Conservation (phyloP, 75 land plant genomes). For the Azolla pinnata region DNA sequence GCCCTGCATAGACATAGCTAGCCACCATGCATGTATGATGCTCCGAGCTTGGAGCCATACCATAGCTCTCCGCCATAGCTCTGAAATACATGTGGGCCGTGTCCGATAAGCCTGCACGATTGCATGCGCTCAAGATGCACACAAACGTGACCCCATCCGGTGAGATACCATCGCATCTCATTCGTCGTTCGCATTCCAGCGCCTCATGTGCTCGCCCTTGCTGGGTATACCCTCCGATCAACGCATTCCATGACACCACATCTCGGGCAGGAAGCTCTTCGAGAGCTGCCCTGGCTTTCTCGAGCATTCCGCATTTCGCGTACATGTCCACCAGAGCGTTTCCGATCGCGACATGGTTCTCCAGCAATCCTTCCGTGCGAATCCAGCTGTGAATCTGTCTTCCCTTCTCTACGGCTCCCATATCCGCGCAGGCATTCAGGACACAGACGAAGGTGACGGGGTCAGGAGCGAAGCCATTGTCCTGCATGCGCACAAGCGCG, state of each 20-base stretch:
- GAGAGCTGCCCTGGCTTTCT: constrained; percentile 5
- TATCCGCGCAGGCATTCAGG: background rate
- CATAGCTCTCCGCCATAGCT: no score
- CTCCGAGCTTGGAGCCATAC: no score
- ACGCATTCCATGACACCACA: constrained; percentile 9
- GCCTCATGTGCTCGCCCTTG: constrained; percentile 4
- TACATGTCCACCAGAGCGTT: constrained; percentile 17
- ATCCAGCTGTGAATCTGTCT: background rate
- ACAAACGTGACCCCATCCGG: constrained; percentile 4
- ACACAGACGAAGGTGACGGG: background rate
- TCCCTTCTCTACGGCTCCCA: background rate
- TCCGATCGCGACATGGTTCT: background rate
- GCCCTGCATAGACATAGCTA: no score
- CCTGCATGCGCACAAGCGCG: background rate
- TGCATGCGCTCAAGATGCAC: constrained; percentile 1
- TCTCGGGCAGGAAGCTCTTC: background rate
- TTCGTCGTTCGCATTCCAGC: background rate
- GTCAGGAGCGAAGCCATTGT: background rate
- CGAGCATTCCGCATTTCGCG: constrained; percentile 5
- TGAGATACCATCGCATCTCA: background rate
- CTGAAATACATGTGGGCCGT: no score
- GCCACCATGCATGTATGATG: no score
- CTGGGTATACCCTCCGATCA: constrained; percentile 5
- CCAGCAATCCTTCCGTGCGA: background rate
- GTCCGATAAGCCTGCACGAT: no score